Base-by-base conservation (phyloP, 2,329 filamentous ascomycete species). In the Colletotrichum nymphaeae region DNA sequence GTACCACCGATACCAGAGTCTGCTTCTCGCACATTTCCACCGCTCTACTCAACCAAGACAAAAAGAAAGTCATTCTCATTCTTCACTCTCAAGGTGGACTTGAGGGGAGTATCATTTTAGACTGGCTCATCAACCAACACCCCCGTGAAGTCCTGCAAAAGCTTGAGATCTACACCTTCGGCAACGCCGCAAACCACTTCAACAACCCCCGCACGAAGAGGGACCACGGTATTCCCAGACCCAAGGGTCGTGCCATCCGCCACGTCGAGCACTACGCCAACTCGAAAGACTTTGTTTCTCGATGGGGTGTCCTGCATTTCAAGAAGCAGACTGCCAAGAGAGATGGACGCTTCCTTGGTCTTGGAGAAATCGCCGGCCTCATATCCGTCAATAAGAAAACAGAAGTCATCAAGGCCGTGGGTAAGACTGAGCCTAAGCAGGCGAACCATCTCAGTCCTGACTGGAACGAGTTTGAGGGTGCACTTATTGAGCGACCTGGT, bases 221-320 rank as follows among this genome's bases (percentile, higher is more conserved):
- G 30, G 60, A 66, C 6, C 26, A 66, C 4, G 52, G 35, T 1
- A 24, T 57, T 6, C 24, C 46, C 12, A 35, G 62, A 4, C 80
- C 85, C 16, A 82, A 86, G 9, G 84, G 86, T 74, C 83, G 85
- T 56, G 89, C 89, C 3, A 92, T 96, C 65, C 87, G 88, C 11
- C 88, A 95, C 75, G 92, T 96, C 42, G 94, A 97, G 82, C 94
- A 97, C 81, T 97, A 95, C 78, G 92, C 92, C 3, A 93, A 95
- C 79, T 88, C 88, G 7, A 88, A 86, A n/a, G 94, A 97, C 77
- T 93, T 94, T 76, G 93, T 96, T 3, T 89, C 93, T 3, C 84
- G 91, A 8, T 94, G 93, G 88, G 94, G 94, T 2, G 90, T 95
- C 4, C 84, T 96, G 32, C 89, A 93, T 79, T 94, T 94, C 70